Percentiles rank a stretch among this genome's conserved stretches.
phyloP scores from a whole-genome alignment of 148 eudicot species.

The Cornus kousa region DNA sequence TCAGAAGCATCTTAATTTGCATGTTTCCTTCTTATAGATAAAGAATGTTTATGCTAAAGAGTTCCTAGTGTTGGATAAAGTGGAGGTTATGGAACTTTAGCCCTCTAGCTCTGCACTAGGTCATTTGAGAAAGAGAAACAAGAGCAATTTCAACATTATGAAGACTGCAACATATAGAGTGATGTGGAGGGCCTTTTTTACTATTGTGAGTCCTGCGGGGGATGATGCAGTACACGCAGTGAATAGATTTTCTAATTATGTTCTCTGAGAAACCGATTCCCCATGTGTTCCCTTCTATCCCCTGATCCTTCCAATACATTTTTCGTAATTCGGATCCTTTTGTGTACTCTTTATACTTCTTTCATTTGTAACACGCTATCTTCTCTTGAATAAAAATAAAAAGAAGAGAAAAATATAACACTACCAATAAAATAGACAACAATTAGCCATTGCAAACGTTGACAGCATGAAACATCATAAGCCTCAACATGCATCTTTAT shows the following conservation, averaged over 20 bases:
- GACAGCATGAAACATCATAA: neutral
- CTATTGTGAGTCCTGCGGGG: neutral
- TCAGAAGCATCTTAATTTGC: neutral
- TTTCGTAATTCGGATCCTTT: neutral
- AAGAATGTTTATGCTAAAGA: neutral
- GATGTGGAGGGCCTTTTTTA: neutral
- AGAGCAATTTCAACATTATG: neutral
- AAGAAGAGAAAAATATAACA: neutral
- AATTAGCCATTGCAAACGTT: neutral
- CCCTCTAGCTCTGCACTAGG: neutral
- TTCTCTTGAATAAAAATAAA: neutral
- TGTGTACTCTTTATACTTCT: neutral
- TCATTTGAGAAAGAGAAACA: neutral
- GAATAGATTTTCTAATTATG: neutral
- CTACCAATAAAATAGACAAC: neutral
- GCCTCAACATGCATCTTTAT: neutral
- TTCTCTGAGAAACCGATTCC: neutral
- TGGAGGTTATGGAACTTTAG: neutral
- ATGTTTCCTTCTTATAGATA: neutral
- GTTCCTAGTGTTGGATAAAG: neutral
- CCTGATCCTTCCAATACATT: neutral
- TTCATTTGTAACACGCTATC: neutral
- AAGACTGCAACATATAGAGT: neutral
- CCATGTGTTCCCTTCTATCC: neutral
- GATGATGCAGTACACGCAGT: neutral